phyloP scores from a whole-genome alignment of 495 filamentous ascomycete genomes.

The Saxophila tyrrhenica region DNA sequence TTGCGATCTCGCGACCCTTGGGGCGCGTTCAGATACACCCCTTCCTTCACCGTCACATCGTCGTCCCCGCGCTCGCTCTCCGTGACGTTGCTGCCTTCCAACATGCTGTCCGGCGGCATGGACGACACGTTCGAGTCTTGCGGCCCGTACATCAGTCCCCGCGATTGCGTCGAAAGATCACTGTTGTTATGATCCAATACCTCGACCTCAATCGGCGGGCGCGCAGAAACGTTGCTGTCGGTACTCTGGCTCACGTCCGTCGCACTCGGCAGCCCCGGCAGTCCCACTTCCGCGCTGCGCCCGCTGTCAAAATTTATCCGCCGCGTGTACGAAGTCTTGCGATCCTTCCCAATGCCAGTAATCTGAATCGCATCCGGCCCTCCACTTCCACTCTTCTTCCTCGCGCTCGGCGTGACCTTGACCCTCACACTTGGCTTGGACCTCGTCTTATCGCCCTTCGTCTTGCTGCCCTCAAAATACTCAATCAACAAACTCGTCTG shows the following conservation, averaged over 20 bases:
- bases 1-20: slow-evolving; percentile 56
- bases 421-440: slow-evolving; percentile 87
- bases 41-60: slow-evolving; percentile 10
- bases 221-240: slow-evolving; percentile 58
- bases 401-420: slow-evolving; percentile 73
- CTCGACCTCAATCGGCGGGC: slow-evolving; percentile 73
- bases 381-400: slow-evolving; percentile 36
- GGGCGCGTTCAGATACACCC: slow-evolving; percentile 53
- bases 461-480: slow-evolving; percentile 85
- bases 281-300: slow-evolving; percentile 42
- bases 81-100: slow-evolving; percentile 45
- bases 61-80: slow-evolving; percentile 27
- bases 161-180: slow-evolving; percentile 40
- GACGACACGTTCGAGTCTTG: slow-evolving; percentile 79
- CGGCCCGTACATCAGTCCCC: slow-evolving; percentile 45
- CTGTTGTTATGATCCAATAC: slow-evolving; percentile 50
- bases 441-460: slow-evolving; percentile 41
- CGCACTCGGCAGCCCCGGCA: slow-evolving; percentile 33
- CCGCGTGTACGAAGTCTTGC: slow-evolving; percentile 52
- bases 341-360: slow-evolving; percentile 58
- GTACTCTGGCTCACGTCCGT: slow-evolving; percentile 60
- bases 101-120: slow-evolving; percentile 82
- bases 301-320: slow-evolving; percentile 45
- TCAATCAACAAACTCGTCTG: slow-evolving; percentile 95
- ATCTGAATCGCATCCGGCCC: slow-evolving; percentile 69